Conservation (phyloP, 148 eudicot species). For the Arbutus unedo region DNA sequence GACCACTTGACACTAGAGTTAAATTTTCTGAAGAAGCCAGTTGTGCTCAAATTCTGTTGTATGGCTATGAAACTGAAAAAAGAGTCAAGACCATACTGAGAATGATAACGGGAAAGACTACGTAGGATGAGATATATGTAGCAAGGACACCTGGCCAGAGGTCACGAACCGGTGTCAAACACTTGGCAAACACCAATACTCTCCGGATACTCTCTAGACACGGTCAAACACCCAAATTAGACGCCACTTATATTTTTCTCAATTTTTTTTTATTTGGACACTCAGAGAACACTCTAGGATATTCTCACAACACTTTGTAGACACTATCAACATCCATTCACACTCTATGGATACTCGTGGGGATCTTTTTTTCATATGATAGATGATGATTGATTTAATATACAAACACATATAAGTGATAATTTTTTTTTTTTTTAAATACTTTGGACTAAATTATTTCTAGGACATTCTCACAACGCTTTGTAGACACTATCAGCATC, state of each 20-base stretch:
- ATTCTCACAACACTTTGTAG: not conserved
- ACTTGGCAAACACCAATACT: not conserved
- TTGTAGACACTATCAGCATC: too few species aligned
- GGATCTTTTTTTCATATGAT: not conserved
- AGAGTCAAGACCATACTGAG: too few species aligned
- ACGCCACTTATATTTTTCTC: not conserved
- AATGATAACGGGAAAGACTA: too few species aligned
- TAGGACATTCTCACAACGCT: not conserved
- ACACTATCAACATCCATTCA: not conserved
- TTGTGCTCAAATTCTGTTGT: too few species aligned
- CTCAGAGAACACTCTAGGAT: not conserved
- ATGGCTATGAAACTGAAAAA: too few species aligned
- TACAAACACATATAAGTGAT: not conserved
- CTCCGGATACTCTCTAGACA: not conserved
- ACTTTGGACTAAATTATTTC: too few species aligned
- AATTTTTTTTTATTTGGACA: not conserved
- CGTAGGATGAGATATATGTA: not conserved
- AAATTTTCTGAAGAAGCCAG: too few species aligned
- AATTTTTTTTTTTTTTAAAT: too few species aligned
- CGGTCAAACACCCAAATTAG: not conserved
- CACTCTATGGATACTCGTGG: not conserved
- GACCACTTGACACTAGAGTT: too few species aligned
- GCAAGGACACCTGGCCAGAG: not conserved
- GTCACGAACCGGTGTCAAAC: not conserved
- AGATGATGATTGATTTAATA: not conserved